Evolutionary conservation across 768 basidiomycete genomes (phyloP).

Genomic region (Dentipellis sp.): DNA sequence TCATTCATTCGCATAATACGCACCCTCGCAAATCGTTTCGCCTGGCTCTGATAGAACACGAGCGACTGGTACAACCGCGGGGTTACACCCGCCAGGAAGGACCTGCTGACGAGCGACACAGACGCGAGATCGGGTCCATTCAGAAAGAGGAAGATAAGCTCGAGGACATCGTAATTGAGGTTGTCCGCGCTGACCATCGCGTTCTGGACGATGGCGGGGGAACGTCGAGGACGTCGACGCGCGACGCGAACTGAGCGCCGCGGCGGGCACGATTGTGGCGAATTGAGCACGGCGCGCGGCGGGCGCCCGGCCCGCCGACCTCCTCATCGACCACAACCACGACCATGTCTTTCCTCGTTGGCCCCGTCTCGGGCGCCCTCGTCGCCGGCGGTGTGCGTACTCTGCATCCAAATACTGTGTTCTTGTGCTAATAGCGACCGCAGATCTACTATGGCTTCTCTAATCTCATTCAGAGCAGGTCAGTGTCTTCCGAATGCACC

Average conservation of each 20-base stretch:
- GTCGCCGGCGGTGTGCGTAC: conserved; percentile 54
- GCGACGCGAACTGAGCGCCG: too few species aligned
- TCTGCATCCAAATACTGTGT: conserved; percentile 14
- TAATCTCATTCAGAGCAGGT: conserved; percentile 52
- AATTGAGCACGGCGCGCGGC: too few species aligned
- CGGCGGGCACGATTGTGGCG: too few species aligned
- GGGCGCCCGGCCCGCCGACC: conserved; percentile 2
- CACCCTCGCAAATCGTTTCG: conserved; percentile 48
- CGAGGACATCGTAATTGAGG: conserved; percentile 64
- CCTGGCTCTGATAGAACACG: conserved; percentile 43
- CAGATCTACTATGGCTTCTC: conserved; percentile 62
- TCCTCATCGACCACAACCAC: background rate
- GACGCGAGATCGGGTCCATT: conserved; percentile 45
- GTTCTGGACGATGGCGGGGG: background rate
- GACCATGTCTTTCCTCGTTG: conserved; percentile 49
- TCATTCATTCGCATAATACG: conserved; percentile 8
- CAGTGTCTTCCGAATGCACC: conserved; percentile 10
- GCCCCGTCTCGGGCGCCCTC: conserved; percentile 62
- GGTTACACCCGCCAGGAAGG: conserved; percentile 55
- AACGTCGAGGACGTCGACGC: too few species aligned
- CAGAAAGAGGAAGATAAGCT: conserved; percentile 52
- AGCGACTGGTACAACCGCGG: conserved; percentile 55
- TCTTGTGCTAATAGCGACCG: background rate
- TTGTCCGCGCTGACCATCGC: conserved; percentile 58
- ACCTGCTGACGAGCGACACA: conserved; percentile 52